Percentiles rank a stretch among this genome's conserved stretches.
phyloP scores from a whole-genome alignment of 1,139 yeast genomes.

The Sugiyamaella pinicola region DNA sequence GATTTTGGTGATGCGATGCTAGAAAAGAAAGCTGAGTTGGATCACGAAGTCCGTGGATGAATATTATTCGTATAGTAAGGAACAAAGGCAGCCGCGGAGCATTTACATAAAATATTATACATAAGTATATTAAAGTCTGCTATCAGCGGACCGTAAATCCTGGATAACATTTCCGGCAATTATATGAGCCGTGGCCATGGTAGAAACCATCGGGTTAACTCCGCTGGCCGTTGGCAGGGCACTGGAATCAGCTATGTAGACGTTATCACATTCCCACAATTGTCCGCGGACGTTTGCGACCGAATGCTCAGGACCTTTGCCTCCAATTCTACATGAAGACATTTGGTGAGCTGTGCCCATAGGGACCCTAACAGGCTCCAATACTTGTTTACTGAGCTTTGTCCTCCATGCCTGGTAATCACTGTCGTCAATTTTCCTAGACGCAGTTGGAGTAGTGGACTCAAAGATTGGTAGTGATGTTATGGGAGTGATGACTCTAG shows the following conservation, averaged over 20 bases:
- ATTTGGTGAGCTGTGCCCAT: constrained; percentile 65
- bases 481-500: constrained; percentile 49
- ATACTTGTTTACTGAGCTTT: constrained; percentile 39
- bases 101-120: neutral
- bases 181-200: constrained; percentile 40
- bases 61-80: too few species aligned
- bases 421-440: constrained; percentile 48
- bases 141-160: constrained; percentile 27
- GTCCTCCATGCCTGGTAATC: constrained; percentile 54
- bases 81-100: too few species aligned
- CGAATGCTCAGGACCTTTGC: constrained; percentile 45
- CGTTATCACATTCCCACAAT: constrained; percentile 55
- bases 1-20: too few species aligned
- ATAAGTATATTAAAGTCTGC: constrained; percentile 11
- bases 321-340: constrained; percentile 60
- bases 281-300: constrained; percentile 56
- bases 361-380: constrained; percentile 43
- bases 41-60: too few species aligned
- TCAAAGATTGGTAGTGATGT: constrained; percentile 48
- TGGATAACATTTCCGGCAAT: constrained; percentile 33
- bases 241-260: constrained; percentile 61
- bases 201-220: constrained; percentile 51
- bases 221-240: constrained; percentile 63
- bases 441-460: constrained; percentile 47
- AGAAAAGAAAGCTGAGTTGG: too few species aligned